Conservation (phyloP, 805 yeast genomes). For the Maudiozyma serrabonitensis region DNA sequence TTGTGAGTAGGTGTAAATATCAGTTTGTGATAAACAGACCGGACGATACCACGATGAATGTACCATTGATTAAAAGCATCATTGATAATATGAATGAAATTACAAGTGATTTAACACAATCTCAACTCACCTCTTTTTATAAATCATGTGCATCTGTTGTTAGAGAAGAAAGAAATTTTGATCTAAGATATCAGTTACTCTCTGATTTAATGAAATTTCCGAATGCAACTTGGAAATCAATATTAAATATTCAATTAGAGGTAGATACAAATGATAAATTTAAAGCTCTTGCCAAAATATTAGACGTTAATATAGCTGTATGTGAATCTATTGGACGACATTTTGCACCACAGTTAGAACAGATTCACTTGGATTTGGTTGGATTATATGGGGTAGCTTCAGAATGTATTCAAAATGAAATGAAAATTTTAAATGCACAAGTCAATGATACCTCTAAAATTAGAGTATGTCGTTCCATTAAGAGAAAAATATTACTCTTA, state of each 20-base stretch:
- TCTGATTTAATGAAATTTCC: slow-evolving; percentile 77
- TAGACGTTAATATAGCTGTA: slow-evolving; percentile 87
- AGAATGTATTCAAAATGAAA: slow-evolving; percentile 64
- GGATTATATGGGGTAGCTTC: slow-evolving; percentile 79
- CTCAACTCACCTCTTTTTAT: slow-evolving; percentile 90
- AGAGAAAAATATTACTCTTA: slow-evolving; percentile 79
- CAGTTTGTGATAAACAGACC: slow-evolving; percentile 79
- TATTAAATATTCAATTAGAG: slow-evolving; percentile 67
- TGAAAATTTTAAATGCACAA: slow-evolving; percentile 62
- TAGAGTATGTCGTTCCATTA: slow-evolving; percentile 84
- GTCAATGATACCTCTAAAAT: slow-evolving; percentile 88
- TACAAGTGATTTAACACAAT: slow-evolving; percentile 85
- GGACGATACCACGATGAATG: slow-evolving; percentile 48
- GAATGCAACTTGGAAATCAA: slow-evolving; percentile 83
- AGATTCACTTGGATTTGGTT: slow-evolving; percentile 77
- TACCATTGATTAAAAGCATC: slow-evolving; percentile 82
- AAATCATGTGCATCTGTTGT: slow-evolving; percentile 91
- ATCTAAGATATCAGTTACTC: slow-evolving; percentile 56
- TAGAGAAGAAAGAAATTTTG: slow-evolving; percentile 65
- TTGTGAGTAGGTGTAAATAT: slow-evolving; percentile 84
- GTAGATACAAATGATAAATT: slow-evolving; percentile 67
- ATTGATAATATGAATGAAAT: slow-evolving; percentile 67
- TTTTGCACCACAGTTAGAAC: slow-evolving; percentile 72
- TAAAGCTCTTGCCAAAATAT: slow-evolving; percentile 78
- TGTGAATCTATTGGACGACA: slow-evolving; percentile 88